Evolutionary conservation across 2,329 filamentous ascomycete species (phyloP), one percentile per base, ranked within the genome.

Genomic region (Penicillium brevicompactum): DNA sequence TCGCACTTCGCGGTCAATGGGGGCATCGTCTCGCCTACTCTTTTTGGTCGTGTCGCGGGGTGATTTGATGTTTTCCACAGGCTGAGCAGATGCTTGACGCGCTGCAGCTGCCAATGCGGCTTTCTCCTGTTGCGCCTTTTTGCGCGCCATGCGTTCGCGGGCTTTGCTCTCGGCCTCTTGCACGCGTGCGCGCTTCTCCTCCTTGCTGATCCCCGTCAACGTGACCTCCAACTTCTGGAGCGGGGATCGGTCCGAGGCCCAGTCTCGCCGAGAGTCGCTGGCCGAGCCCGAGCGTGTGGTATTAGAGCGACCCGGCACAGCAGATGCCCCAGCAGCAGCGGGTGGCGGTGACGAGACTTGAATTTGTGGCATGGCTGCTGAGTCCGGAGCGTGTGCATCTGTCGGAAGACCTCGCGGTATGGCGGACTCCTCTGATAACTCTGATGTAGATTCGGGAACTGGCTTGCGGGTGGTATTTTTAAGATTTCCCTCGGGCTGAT

Each of bases 211-310:
- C 75, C 90, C 92, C 73, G 89, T 89, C 68, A 97, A 83, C 67
- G 91, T 94, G 68, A 90, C 85, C 78, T 99, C 93, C 63, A 99
- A 84, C 78, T 88, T 94, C 74, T 99, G 93, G 49, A 99, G 82
- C 49, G 95, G 94, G 60, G 93, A 97, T 67, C 90, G 86, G 71
- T 95, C 89, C 54, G 88, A 83, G 67, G 93, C 90, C 75, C 90
- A 85, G 52, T 81, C 79, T 56, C 72, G 67, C 59, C 73, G 68
- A 38, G 69, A 62, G 5, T 68, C 67, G 2, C 61, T 56, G 32
- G 64, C 59, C 32, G 72, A 71, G 38, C 57, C 57, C 30, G 72
- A 72, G 31, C 60, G 68, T 16, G 63, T 56, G 6, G 68, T 70
- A 44, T 67, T 71, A 14, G 71, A 73, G 44, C 71, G 69, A 60